Base-by-base conservation (phyloP, 176 grass and related monocot species). In the Miscanthus lutarioriparius region DNA sequence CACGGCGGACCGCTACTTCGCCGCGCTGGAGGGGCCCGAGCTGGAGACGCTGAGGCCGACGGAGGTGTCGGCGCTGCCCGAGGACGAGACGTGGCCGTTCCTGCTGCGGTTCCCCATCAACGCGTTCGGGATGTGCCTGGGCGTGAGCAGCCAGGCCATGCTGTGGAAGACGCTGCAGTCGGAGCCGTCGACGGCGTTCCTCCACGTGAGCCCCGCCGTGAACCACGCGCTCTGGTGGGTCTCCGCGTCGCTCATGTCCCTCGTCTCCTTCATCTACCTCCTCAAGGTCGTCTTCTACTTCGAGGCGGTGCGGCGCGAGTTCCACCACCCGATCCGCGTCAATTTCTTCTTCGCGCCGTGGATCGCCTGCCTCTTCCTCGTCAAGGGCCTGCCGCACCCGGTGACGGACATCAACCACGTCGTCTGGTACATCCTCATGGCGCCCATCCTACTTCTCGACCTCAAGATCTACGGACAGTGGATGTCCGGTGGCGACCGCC, bases 61-160 rank as follows among this genome's bases (percentile, higher is more conserved):
- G 16, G 90, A 92, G 71, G 86, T 88, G n/a, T 73, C 92, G 39
- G 88, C 89, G 68, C 78, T 97, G 7, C 95, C 92, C 0, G 40
- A 94, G 66, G 92, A 97, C 81, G 83, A 97, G 82, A 86, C 8
- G 40, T 97, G 95, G 95, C 95, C 92, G 30, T 97, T 97, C 87
- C 86, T 94, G 40, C 95, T 97, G 4, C 86, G 95, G 3, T 97
- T 92, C 38, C 95, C 92, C 0, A 85, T 97, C 56, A 91, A 80
- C 58, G 80, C 95, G 3, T 97, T 92, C 62, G 92, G 90, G 16
- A 97, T 97, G 78, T 94, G 92, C 69, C 81, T 94, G 14, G 95
- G 92, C 26, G 88, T 97, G 17, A 78, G 90, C 77, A 97, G 92
- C 84, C 88, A 94, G 59, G 90, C 95, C 2, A 94, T 97, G 39